A percentile compares a stretch with the other conserved stretches of the same genome.
These are phyloP conservation scores for Acarospora socialis DNA, from an alignment of 2,329 filamentous ascomycete species.

Conservation along the genomic window DNA sequence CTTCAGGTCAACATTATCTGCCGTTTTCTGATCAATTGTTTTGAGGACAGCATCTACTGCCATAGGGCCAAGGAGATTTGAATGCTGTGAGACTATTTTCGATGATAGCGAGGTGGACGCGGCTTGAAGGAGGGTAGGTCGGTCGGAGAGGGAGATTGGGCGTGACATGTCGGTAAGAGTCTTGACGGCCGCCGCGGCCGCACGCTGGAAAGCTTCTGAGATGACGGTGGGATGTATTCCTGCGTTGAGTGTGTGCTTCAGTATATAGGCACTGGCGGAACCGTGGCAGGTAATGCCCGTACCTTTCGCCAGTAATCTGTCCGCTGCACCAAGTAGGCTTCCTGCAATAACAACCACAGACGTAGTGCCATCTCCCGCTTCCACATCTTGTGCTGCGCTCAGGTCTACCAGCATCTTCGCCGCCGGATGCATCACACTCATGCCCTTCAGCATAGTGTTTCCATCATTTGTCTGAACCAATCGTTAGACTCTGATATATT, in stretches of 20 bases:
- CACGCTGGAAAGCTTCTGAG: slow-evolving; percentile 92
- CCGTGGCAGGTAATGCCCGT: neutral
- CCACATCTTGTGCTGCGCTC: slow-evolving; percentile 92
- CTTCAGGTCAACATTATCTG: slow-evolving; percentile 89
- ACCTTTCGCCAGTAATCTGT: slow-evolving; percentile 78
- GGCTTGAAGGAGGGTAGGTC: slow-evolving; percentile 80
- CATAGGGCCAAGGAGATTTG: slow-evolving; percentile 90
- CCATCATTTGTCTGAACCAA: slow-evolving; percentile 70
- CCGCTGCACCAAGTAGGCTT: slow-evolving; percentile 83
- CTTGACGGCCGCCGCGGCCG: slow-evolving; percentile 74
- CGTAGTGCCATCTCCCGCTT: slow-evolving; percentile 95
- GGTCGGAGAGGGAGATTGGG: slow-evolving; percentile 78
- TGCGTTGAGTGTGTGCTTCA: slow-evolving; percentile 11
- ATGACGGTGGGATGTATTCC: slow-evolving; percentile 93
- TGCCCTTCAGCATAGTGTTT: slow-evolving; percentile 97
- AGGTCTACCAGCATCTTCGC: slow-evolving; percentile 98
- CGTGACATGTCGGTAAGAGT: slow-evolving; percentile 92
- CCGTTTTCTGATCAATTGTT: slow-evolving; percentile 88
- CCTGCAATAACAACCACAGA: slow-evolving; percentile 97
- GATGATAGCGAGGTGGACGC: slow-evolving; percentile 94
- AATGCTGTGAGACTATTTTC: slow-evolving; percentile 97
- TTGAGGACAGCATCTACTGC: slow-evolving; percentile 92
- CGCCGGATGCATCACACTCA: slow-evolving; percentile 98
- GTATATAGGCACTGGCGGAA: neutral
- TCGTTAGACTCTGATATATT: slow-evolving; percentile 23